These are phyloP conservation scores for Nepenthes alata DNA, from an alignment of 179 eudicot genomes.

Conservation along the genomic window DNA sequence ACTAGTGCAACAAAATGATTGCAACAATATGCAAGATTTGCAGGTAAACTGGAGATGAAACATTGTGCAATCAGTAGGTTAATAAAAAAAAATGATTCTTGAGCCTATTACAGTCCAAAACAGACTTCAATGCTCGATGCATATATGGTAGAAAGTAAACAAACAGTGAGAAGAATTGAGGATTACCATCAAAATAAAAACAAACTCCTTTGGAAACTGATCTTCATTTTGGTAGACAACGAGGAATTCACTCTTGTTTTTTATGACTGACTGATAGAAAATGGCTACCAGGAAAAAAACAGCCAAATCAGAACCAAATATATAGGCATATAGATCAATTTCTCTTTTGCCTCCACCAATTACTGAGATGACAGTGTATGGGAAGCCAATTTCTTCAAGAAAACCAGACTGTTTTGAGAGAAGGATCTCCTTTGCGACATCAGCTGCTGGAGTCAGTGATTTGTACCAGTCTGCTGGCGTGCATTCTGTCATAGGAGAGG, in stretches of 20 bases:
- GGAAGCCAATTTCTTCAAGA: slow-evolving; percentile 63
- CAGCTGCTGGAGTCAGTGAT: slow-evolving; percentile 94
- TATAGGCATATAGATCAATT: slow-evolving; percentile 86
- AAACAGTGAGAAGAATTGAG: not conserved
- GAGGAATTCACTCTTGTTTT: slow-evolving; percentile 86
- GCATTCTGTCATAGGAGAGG: slow-evolving; percentile 55
- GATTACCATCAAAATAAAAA: slow-evolving; percentile 77
- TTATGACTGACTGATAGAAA: slow-evolving; percentile 83
- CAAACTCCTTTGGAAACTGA: slow-evolving; percentile 92
- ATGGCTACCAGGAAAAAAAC: slow-evolving; percentile 93
- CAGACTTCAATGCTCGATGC: too few species aligned
- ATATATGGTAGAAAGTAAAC: too few species aligned
- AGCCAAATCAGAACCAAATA: slow-evolving; percentile 88
- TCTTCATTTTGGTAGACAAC: slow-evolving; percentile 99
- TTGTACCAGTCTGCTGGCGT: slow-evolving; percentile 41
- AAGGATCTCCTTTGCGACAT: slow-evolving; percentile 85
- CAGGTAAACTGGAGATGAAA: not conserved
- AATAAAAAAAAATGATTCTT: not conserved
- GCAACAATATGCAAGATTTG: not conserved
- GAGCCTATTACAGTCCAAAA: too few species aligned
- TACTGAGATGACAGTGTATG: slow-evolving; percentile 69
- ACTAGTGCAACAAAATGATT: not conserved
- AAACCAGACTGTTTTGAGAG: slow-evolving; percentile 45
- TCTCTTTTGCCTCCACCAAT: slow-evolving; percentile 98
- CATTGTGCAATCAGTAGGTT: not conserved